Evolutionary conservation across 148 eudicot genomes (phyloP), one percentile per base, ranked within the genome.

Genomic region (Cornus kousa): DNA sequence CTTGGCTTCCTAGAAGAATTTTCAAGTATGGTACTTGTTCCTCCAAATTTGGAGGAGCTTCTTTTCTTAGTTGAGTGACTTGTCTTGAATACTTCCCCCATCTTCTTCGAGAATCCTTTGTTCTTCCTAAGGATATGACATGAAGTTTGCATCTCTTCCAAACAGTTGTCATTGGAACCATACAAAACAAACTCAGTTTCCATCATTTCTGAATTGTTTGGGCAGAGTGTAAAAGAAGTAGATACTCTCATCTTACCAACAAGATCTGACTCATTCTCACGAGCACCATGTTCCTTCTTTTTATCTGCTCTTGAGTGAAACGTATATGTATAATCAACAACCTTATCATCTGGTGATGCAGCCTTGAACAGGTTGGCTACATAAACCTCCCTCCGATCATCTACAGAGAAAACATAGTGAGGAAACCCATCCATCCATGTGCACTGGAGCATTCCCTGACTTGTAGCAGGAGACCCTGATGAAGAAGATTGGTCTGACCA

Each of bases 211-310:
- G 86, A 80, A 75, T 84, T 85, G 76, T 78, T 85, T 3, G 87
- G 74, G 77, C 86, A 82, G 13, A 87, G 79, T 43, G 85, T 81
- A 68, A 83, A 81, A 12, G 87, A 77, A 57, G 90, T 90, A 28
- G 94, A 86, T 31, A 95, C 98, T 78, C 72, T 88, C 98, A 95
- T 91, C 84, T 84, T 90, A 70, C 94, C 98, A 55, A 91, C 85
- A 74, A 84, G 80, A 80, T 87, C 84, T 16, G 76, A 67, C 70
- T 83, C 89, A 37, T 69, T 78, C 23, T 82, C 85, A 67, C 72
- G 59, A 57, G 53, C 14, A 70, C 81, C 84, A 46, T 53, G 50
- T 39, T 84, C 85, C 66, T 79, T 90, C 67, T 76, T 80, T 39
- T 77, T 83, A 78, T 75, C 75, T 28, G 82, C 78, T 78, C 83